Evolutionary conservation across 768 basidiomycete genomes (phyloP), one percentile per base, ranked within the genome.

Genomic region (Mycena venus): DNA sequence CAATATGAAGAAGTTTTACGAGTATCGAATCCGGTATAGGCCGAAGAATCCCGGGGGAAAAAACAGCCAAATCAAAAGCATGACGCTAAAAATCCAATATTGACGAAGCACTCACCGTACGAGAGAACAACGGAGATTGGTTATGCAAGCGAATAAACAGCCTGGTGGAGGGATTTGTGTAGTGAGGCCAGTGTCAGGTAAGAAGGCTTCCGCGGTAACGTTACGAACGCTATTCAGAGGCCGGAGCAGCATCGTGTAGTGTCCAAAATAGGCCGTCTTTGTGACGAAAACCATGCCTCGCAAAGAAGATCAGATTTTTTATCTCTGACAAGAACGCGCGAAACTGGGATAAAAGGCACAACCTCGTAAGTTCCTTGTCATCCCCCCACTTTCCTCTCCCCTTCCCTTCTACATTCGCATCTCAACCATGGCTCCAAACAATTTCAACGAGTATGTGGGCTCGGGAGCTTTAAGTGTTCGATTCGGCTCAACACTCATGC

Each of bases 281-380:
- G 79, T 77, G 76, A 84, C 84, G 83, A 85, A 86, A 85, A 80
- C 56, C n/a, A 31, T 19, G 34, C 19, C 47, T 31, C 27, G 77
- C 76, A 79, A 79, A 80, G 81, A 78, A 83, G 83, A 84, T 81
- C 75, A 70, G 78, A 80, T 79, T 81, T 80, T 81, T 81, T 82
- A 85, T 85, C 82, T 83, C 83, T 79, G 81, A 83, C 83, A 81
- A 82, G 81, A 79, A 75, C 79, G 77, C 78, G 79, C 78, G 74
- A 80, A 80, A 78, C 77, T 83, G 85, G 84, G 83, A 86, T 87
- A 89, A 86, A 88, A 84, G 80, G 79, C 81, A 78, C 83, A 84
- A 86, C 83, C 84, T 84, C 82, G 81, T 83, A 85, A 74, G 79
- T 80, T 82, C 84, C 81, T 79, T 84, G 58, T 84, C 85, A 84